Conservation (phyloP, 2,329 filamentous ascomycete genomes). For the Sporothrix euskadiensis region DNA sequence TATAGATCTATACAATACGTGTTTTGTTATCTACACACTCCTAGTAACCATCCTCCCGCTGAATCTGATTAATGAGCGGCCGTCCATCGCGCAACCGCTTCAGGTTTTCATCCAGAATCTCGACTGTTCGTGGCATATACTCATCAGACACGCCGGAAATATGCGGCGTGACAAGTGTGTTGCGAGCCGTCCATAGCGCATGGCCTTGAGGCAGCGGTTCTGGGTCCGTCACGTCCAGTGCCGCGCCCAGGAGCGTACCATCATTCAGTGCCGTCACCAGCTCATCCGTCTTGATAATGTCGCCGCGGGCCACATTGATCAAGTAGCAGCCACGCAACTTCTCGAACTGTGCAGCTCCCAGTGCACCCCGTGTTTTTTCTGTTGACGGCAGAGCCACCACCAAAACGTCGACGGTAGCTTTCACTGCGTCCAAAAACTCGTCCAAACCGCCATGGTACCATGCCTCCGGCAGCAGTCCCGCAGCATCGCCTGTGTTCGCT, state of each 20-base stretch:
- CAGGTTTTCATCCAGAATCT: conserved; percentile 47
- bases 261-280: conserved; percentile 60
- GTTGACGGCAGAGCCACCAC: conserved; percentile 55
- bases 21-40: no score
- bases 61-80: conserved; percentile 30
- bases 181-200: conserved; percentile 67
- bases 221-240: conserved; percentile 76
- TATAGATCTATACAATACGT: not conserved
- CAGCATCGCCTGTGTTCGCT: conserved; percentile 60
- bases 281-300: conserved; percentile 52
- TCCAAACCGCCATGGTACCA: conserved; percentile 57
- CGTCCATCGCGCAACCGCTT: conserved; percentile 26
- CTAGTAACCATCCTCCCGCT: conserved; percentile 30
- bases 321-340: conserved; percentile 59
- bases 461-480: conserved; percentile 48
- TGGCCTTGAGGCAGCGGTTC: conserved; percentile 71
- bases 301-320: conserved; percentile 68
- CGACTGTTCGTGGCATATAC: conserved; percentile 45
- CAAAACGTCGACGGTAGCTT: conserved; percentile 47
- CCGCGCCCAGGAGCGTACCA: conserved; percentile 58
- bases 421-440: conserved; percentile 46
- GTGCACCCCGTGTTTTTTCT: conserved; percentile 47
- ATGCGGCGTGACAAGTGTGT: conserved; percentile 63
- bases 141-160: conserved; percentile 46
- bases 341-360: conserved; percentile 52